Percentiles rank a stretch among this genome's conserved stretches.
Evolutionary conservation across 2,329 filamentous ascomycete species (phyloP).

Genomic region (Exophiala spinifera): DNA sequence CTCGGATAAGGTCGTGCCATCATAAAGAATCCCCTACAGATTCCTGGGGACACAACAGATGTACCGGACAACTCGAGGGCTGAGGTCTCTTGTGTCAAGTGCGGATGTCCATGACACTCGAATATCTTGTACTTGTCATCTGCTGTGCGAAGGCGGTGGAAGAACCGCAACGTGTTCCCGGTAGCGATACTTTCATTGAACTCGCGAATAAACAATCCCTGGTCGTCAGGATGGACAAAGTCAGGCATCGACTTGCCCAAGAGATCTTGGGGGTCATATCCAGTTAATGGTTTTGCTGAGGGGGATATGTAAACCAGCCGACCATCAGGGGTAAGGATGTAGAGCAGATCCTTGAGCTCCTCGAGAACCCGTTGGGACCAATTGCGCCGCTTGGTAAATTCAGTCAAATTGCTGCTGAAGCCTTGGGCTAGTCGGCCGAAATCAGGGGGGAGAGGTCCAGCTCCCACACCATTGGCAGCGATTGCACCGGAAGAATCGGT

Average conservation of each 20-base stretch:
- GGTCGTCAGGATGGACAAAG: slow-evolving; percentile 82
- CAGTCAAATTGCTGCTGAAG: slow-evolving; percentile 54
- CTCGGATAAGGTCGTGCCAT: slow-evolving; percentile 88
- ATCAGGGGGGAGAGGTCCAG: slow-evolving; percentile 55
- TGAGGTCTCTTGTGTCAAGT: slow-evolving; percentile 66
- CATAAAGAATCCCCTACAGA: slow-evolving; percentile 89
- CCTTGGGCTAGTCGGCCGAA: slow-evolving; percentile 46
- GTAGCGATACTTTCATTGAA: slow-evolving; percentile 85
- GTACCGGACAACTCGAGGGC: slow-evolving; percentile 48
- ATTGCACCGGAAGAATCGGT: slow-evolving; percentile 15
- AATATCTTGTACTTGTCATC: slow-evolving; percentile 76
- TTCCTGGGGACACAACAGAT: slow-evolving; percentile 62
- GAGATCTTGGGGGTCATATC: slow-evolving; percentile 69
- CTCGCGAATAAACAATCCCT: slow-evolving; percentile 76
- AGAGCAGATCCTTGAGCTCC: slow-evolving; percentile 82
- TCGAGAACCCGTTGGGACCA: slow-evolving; percentile 89
- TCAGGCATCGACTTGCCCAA: slow-evolving; percentile 74
- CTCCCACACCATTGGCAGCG: slow-evolving; percentile 47
- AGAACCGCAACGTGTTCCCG: slow-evolving; percentile 75
- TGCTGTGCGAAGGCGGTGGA: slow-evolving; percentile 76
- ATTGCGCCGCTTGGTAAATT: slow-evolving; percentile 65
- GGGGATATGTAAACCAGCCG: slow-evolving; percentile 83
- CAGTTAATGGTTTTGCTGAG: slow-evolving; percentile 70
- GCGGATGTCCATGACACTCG: slow-evolving; percentile 88
- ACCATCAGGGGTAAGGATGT: slow-evolving; percentile 82